phyloP scores from a whole-genome alignment of 2,329 filamentous ascomycete genomes.

The Penicillium corylophilum region DNA sequence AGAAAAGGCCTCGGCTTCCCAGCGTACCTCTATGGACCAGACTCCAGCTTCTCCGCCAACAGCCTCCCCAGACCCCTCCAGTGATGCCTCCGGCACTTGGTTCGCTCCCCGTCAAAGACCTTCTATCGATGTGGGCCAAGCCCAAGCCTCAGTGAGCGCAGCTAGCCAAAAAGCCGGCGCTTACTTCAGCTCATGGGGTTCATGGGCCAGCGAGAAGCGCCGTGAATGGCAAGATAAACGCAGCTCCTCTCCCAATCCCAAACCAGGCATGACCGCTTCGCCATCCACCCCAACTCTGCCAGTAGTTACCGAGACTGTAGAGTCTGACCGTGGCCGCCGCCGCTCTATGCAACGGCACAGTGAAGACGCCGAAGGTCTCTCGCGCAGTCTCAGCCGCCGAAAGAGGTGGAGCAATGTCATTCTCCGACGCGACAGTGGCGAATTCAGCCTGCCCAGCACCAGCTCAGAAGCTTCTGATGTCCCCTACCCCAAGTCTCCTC shows the following conservation, averaged over 20 bases:
- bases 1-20: slow-evolving; percentile 32
- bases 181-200: slow-evolving; percentile 63
- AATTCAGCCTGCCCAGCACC: slow-evolving; percentile 20
- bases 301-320: slow-evolving; percentile 24
- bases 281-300: slow-evolving; percentile 24
- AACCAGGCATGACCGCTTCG: slow-evolving; percentile 12
- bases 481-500: slow-evolving; percentile 31
- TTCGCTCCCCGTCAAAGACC: slow-evolving; percentile 33
- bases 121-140: slow-evolving; percentile 51
- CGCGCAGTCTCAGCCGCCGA: slow-evolving; percentile 34
- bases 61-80: slow-evolving; percentile 21
- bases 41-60: slow-evolving; percentile 22
- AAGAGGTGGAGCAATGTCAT: slow-evolving; percentile 42
- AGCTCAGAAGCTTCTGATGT: slow-evolving; percentile 17
- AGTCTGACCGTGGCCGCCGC: slow-evolving; percentile 32
- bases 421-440: slow-evolving; percentile 34
- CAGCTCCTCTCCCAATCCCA: slow-evolving; percentile 20
- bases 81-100: slow-evolving; percentile 25
- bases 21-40: slow-evolving; percentile 32
- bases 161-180: slow-evolving; percentile 59
- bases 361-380: slow-evolving; percentile 29
- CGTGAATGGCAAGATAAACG: slow-evolving; percentile 48
- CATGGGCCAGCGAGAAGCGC: slow-evolving; percentile 56
- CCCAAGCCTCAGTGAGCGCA: slow-evolving; percentile 55
- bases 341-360: slow-evolving; percentile 30